Evolutionary conservation across 495 filamentous ascomycete species (phyloP).

Genomic region (Hypomontagnella monticulosa): DNA sequence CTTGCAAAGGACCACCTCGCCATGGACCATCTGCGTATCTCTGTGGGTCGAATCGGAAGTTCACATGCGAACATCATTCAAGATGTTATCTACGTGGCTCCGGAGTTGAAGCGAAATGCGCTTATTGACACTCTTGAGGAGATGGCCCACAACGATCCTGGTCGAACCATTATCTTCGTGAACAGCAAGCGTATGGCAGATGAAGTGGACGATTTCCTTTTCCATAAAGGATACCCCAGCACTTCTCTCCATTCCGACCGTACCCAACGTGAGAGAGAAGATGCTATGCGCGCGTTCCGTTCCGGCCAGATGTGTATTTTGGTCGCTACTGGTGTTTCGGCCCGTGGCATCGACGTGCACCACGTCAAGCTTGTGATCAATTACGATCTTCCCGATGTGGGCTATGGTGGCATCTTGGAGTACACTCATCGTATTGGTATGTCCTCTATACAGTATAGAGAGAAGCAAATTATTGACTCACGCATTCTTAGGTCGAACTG

Average conservation of each 20-base stretch:
- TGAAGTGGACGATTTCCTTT: conserved; percentile 86
- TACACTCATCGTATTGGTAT: conserved; percentile 94
- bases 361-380: conserved; percentile 94
- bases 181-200: conserved; percentile 81
- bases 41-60: conserved; percentile 84
- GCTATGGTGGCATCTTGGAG: conserved; percentile 88
- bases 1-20: conserved; percentile 79
- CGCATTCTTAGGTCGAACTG: conserved; percentile 79
- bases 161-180: conserved; percentile 91
- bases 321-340: conserved; percentile 83
- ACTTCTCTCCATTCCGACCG: conserved; percentile 89
- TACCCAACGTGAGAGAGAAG: conserved; percentile 92
- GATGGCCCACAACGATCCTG: conserved; percentile 59
- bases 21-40: conserved; percentile 76
- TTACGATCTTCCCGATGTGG: conserved; percentile 77
- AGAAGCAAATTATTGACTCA: conserved; percentile 22
- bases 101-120: conserved; percentile 69
- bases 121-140: conserved; percentile 77
- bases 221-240: conserved; percentile 76
- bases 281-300: conserved; percentile 88
- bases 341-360: conserved; percentile 89
- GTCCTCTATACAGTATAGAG: conserved; percentile 24
- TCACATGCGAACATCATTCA: conserved; percentile 83
- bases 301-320: conserved; percentile 77
- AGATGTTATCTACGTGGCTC: conserved; percentile 71